phyloP scores from a whole-genome alignment of 202 grass and related monocot species.

The Cymbopogon flexuosus region DNA sequence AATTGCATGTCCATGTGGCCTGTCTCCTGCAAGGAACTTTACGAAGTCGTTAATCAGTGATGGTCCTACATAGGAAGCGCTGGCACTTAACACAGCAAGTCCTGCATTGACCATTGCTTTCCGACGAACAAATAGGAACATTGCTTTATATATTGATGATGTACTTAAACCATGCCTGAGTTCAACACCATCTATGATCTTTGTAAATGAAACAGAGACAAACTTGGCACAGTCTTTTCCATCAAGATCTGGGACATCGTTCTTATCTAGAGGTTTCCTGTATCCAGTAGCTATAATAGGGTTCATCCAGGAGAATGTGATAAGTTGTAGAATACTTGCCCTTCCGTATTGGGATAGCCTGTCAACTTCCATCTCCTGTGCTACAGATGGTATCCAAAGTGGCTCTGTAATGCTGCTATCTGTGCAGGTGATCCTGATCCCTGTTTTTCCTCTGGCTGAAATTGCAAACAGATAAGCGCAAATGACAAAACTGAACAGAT shows the following conservation, averaged over 20 bases:
- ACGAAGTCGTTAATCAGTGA: slow-evolving; percentile 77
- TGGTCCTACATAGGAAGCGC: slow-evolving; percentile 85
- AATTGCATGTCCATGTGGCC: slow-evolving; percentile 57
- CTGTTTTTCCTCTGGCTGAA: slow-evolving; percentile 67
- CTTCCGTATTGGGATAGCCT: slow-evolving; percentile 53
- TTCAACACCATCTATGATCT: slow-evolving; percentile 54
- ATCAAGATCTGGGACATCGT: slow-evolving; percentile 82
- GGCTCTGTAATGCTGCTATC: slow-evolving; percentile 54
- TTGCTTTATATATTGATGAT: slow-evolving; percentile 71
- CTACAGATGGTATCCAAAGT: slow-evolving; percentile 42
- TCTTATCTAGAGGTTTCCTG: slow-evolving; percentile 67
- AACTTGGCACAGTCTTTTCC: slow-evolving; percentile 57
- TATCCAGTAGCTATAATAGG: slow-evolving; percentile 72
- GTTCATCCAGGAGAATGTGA: slow-evolving; percentile 91
- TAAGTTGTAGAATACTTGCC: slow-evolving; percentile 53
- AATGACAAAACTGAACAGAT: slow-evolving; percentile 43
- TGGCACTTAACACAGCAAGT: slow-evolving; percentile 70
- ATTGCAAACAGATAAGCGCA: slow-evolving; percentile 56
- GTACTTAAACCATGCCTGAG: slow-evolving; percentile 51
- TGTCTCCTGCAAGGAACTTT: slow-evolving; percentile 63
- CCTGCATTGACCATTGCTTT: slow-evolving; percentile 70
- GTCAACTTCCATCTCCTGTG: slow-evolving; percentile 44
- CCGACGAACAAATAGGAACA: slow-evolving; percentile 63
- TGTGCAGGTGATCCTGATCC: slow-evolving; percentile 38
- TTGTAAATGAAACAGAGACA: slow-evolving; percentile 55